Evolutionary conservation across 306 rosid species (phyloP), one percentile per base, ranked within the genome.

Genomic region (Trifolium fragiferum): DNA sequence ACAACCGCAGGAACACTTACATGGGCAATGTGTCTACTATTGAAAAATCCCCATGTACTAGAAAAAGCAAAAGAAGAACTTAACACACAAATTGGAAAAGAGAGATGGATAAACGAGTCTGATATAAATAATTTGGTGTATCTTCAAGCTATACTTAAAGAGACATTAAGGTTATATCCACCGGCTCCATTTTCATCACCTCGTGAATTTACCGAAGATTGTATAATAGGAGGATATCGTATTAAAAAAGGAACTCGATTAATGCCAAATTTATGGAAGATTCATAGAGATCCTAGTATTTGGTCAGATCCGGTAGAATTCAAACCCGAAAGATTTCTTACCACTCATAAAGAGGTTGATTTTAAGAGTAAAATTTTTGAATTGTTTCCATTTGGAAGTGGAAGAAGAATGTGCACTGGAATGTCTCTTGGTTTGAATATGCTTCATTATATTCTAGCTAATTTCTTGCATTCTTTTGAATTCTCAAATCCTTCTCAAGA

Each of bases 341-440:
- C 68, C 8, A 68, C 80, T 14, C 80, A 80, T 0, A 60, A 80
- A 75, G 37, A 68, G 13, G 76, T 80, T 7, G 76, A 80, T 40
- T 44, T 74, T 4, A 61, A 7, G 11, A 78, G 83, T 7, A 70
- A 58, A 1, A 13, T 73, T 73, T 79, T 44, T 18, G 79, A 73
- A 65, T 66, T 79, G 3, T 35, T 73, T 15, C 83, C 83, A 10
- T 79, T 79, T 66, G 83, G 83, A 73, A 66, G 79, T 47, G 79
- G 75, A 1, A 79, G 79, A 79, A 73, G 79, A 8, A 21, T 46
- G 12, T 79, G 83, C 58, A 58, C 79, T 21, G 75, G 79, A 79
- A 57, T 79, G 55, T 66, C 83, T 9, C 68, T 79, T 57, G 70
- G 75, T 8, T 20, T 79, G 3, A 5, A 66, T 1, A 66, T 73